These are phyloP conservation scores for Sequoia sempervirens DNA, from an alignment of 75 land plant genomes.

Conservation along the genomic window DNA sequence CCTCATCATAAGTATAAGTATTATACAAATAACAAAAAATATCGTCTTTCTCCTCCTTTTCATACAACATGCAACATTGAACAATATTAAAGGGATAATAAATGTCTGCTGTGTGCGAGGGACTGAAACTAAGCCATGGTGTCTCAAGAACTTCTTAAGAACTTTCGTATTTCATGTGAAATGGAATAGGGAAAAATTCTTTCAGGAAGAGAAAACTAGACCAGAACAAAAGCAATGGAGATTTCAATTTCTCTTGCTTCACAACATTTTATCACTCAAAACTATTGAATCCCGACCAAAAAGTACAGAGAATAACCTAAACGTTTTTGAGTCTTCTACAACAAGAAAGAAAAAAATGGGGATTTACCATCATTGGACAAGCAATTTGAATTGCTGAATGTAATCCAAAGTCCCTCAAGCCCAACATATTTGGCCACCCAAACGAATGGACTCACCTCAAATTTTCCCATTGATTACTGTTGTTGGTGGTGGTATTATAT, in stretches of 20 bases:
- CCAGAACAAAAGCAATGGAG: background rate
- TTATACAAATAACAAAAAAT: too few relatives aligned
- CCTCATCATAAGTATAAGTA: too few relatives aligned
- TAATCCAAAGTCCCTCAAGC: background rate
- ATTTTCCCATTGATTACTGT: conserved; percentile 9
- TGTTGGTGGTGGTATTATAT: background rate
- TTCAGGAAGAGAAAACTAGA: background rate
- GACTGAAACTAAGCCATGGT: background rate
- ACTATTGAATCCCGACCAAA: background rate
- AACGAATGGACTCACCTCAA: background rate
- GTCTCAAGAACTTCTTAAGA: too few relatives aligned
- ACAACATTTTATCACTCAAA: background rate
- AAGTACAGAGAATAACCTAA: background rate
- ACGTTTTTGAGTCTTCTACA: background rate
- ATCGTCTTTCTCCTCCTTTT: background rate
- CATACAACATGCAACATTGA: background rate
- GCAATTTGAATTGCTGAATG: background rate
- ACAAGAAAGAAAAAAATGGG: background rate
- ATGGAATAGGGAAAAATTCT: background rate
- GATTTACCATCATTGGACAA: background rate
- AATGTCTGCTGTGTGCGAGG: background rate
- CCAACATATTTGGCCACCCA: background rate
- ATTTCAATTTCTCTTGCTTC: background rate
- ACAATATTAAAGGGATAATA: too few relatives aligned
- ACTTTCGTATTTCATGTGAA: background rate